Evolutionary conservation across 495 filamentous ascomycete species (phyloP), one percentile per base, ranked within the genome.

Genomic region (Aspergillus baeticus): DNA sequence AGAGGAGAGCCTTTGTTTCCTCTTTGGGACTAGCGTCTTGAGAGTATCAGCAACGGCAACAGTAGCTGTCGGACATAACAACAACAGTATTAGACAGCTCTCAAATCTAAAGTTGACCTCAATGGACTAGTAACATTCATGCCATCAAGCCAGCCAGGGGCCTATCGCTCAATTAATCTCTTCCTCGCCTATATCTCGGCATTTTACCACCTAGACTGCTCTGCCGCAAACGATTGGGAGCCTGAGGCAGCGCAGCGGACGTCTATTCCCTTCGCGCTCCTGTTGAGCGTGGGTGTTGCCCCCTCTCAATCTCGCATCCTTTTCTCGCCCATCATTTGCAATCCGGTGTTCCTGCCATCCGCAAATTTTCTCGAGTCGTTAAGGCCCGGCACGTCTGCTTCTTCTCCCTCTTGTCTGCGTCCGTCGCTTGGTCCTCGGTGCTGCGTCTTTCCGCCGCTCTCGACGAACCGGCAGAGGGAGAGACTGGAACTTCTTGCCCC

Each of bases 361-460:
- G 36, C 29, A 22, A 33, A 38, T 34, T 47, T n/a, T 4, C 15
- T 55, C 44, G 34, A 47, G 53, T 33, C 34, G 6, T 29, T n/a
- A 35, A 46, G 31, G n/a, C 29, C 15, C 35, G 35, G 20, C 18
- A 14, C 31, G 51, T 36, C 22, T 57, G 36, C n/a, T n/a, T 39
- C 18, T 52, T 42, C 55, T 51, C 52, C 34, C 59, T 60, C 48
- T 42, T 63, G 59, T 60, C 67, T 66, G 62, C 65, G 62, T 63
- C 59, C 69, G 67, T 65, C 69, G 67, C 63, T 61, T 63, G 18
- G 47, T 37, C 62, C 63, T 69, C 67, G 67, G 69, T 67, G 67
- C 64, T 67, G 63, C 66, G 63, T 62, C 68, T 59, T 69, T 60
- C 71, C 70, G 69, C 70, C 65, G 68, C 69, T 65, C 65, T 63